Evolutionary conservation across 2,329 filamentous ascomycete genomes (phyloP), one percentile per base, ranked within the genome.

Genomic region (Aspergillus sclerotialis): DNA sequence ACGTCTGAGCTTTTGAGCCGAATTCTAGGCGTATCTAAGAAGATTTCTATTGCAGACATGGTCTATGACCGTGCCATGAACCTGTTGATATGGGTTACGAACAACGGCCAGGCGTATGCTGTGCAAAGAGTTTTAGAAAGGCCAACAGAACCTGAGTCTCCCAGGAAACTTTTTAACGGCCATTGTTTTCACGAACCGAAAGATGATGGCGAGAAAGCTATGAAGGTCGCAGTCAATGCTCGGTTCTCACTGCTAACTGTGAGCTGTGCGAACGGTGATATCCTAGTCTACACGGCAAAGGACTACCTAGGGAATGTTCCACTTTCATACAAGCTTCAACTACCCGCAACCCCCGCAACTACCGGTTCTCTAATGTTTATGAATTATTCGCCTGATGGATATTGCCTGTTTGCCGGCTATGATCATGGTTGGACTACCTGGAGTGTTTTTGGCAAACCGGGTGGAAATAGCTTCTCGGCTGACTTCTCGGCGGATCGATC

Each of bases 11-110:
- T 96, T 6, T 67, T 96, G 41, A 89, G 81, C 52, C 82, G 84
- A 35, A 94, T 95, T 79, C 66, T 76, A 30, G 94, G 88, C 82
- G 64, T 95, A 14, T 78, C 81, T 33, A 89, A 85, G 59, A 90
- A 84, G 60, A 72, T 75, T 1, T 77, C 73, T 2, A 77, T 96
- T 34, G 69, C 73, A 12, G 85, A 93, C 50, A 93, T 98, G 83
- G 82, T 90, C 2, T 81, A 94, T 56, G 92, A 98, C 59, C 78
- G 90, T 40, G 90, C 92, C 1, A 98, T 98, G 89, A 95, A 94
- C 52, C 70, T 98, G 9, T 81, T 85, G 7, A 86, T 89, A 7
- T 98, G 92, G 92, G 77, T 94, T 37, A 92, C 87, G 4, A 84
- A 72, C 50, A 88, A 93, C 50, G 92, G 92, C 5, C 80, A 79